Conservation (phyloP, 805 yeast genomes). For the Yamadazyma insecticola region DNA sequence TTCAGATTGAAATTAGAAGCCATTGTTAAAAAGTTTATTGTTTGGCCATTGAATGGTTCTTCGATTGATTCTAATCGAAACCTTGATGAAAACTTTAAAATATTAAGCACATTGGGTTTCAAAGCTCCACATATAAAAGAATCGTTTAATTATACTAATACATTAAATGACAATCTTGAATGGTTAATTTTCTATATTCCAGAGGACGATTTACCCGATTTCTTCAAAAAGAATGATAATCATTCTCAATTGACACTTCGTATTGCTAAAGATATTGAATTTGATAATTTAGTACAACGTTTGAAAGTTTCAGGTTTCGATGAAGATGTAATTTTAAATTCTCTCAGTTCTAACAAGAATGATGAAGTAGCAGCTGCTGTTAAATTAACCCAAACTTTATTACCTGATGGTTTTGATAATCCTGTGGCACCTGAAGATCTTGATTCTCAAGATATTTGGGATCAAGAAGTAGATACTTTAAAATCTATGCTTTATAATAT, state of each 20-base stretch:
- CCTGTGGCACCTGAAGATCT: background rate
- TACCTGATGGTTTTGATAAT: background rate
- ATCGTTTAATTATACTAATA: slow-evolving; percentile 53
- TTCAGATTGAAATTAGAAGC: slow-evolving; percentile 60
- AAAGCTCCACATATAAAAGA: slow-evolving; percentile 66
- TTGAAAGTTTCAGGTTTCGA: slow-evolving; percentile 68
- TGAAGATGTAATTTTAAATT: slow-evolving; percentile 53
- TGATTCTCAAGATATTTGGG: slow-evolving; percentile 5
- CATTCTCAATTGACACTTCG: slow-evolving; percentile 58
- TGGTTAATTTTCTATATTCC: slow-evolving; percentile 89
- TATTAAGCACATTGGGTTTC: slow-evolving; percentile 51
- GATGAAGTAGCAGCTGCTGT: slow-evolving; percentile 35
- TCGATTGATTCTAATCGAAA: too few relatives aligned
- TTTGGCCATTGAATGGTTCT: too few relatives aligned
- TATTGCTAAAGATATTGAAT: slow-evolving; percentile 46
- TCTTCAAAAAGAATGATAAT: slow-evolving; percentile 52
- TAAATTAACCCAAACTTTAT: slow-evolving; percentile 4
- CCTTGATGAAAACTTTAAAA: background rate
- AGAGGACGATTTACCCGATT: slow-evolving; percentile 83
- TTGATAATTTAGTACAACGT: slow-evolving; percentile 56
- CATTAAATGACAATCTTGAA: slow-evolving; percentile 53
- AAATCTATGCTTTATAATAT: slow-evolving; percentile 8
- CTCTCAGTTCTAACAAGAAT: slow-evolving; percentile 35
- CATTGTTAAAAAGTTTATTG: slow-evolving; percentile 51
- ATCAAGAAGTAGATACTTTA: slow-evolving; percentile 8